These are phyloP conservation scores for Diaporthe capsici DNA, from an alignment of 2,329 filamentous ascomycete species.

Conservation along the genomic window DNA sequence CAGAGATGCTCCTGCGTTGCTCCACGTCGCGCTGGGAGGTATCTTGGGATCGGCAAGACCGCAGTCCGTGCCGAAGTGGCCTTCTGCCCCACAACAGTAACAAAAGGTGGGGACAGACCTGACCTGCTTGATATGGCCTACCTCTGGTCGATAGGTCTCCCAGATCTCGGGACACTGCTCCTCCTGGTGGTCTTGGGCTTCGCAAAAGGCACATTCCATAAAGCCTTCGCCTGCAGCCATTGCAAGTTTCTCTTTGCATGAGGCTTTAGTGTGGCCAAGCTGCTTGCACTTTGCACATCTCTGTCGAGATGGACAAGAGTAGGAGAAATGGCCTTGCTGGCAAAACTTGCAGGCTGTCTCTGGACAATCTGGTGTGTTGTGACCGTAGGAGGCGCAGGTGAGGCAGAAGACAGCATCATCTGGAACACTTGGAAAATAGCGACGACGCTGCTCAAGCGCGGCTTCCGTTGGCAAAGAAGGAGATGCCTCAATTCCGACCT, in stretches of 20 bases:
- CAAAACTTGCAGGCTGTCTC: conserved; percentile 64
- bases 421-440: conserved; percentile 66
- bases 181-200: conserved; percentile 69
- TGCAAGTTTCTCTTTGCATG: conserved; percentile 70
- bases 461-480: conserved; percentile 44
- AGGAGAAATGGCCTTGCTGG: conserved; percentile 61
- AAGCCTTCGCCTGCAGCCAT: conserved; percentile 59
- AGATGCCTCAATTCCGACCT: neutral
- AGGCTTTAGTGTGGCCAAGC: conserved; percentile 67
- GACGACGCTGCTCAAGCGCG: conserved; percentile 56
- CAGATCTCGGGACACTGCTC: conserved; percentile 72
- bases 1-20: conserved; percentile 60
- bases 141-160: conserved; percentile 65
- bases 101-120: conserved; percentile 66
- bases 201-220: conserved; percentile 72
- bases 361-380: conserved; percentile 61
- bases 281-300: conserved; percentile 74
- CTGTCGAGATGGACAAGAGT: conserved; percentile 63
- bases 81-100: conserved; percentile 66
- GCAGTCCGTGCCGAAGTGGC: conserved; percentile 73
- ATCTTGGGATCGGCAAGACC: conserved; percentile 44
- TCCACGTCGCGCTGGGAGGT: conserved; percentile 62
- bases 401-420: conserved; percentile 63
- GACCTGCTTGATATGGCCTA: conserved; percentile 61
- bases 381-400: conserved; percentile 64